These are phyloP conservation scores for Peniophora sp. DNA, from an alignment of 1,284 basidiomycete genomes.

Conservation along the genomic window DNA sequence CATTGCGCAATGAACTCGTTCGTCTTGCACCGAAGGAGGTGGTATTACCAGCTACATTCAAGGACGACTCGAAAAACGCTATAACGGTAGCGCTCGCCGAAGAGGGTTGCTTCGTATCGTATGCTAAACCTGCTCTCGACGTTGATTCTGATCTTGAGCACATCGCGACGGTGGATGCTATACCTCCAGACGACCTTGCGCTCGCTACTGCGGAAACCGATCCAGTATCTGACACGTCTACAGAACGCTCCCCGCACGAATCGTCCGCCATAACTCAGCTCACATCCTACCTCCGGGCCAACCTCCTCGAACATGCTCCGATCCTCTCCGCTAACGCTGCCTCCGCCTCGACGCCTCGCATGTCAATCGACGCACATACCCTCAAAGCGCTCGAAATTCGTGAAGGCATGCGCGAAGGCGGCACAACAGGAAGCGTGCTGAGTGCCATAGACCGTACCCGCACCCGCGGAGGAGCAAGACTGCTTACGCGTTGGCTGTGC, in stretches of 20 bases:
- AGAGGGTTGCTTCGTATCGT: constrained; percentile 47
- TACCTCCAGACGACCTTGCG: background rate
- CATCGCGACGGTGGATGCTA: constrained; percentile 1
- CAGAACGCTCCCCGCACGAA: constrained; percentile 31
- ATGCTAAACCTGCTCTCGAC: constrained; percentile 15
- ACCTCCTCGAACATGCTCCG: constrained; percentile 79
- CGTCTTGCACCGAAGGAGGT: constrained; percentile 80
- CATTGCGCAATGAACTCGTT: constrained; percentile 76
- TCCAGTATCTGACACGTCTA: background rate
- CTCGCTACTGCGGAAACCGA: too few species aligned
- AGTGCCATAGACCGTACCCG: constrained; percentile 74
- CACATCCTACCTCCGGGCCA: constrained; percentile 60
- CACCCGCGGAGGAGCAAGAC: constrained; percentile 75
- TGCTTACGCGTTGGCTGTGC: constrained; percentile 75
- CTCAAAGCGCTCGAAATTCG: constrained; percentile 85
- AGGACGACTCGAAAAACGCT: constrained; percentile 29
- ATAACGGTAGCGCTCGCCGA: constrained; percentile 39
- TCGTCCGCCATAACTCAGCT: constrained; percentile 57
- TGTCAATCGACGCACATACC: constrained; percentile 90
- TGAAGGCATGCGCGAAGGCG: constrained; percentile 70
- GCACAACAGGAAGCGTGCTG: constrained; percentile 68
- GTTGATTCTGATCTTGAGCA: background rate
- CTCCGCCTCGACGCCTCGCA: constrained; percentile 51
- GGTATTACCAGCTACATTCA: constrained; percentile 53
- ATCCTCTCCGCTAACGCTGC: constrained; percentile 36